Evolutionary conservation across 371 early-diverging fungal species (phyloP), one percentile per base, ranked within the genome.

Genomic region (Catenaria anguillulae): DNA sequence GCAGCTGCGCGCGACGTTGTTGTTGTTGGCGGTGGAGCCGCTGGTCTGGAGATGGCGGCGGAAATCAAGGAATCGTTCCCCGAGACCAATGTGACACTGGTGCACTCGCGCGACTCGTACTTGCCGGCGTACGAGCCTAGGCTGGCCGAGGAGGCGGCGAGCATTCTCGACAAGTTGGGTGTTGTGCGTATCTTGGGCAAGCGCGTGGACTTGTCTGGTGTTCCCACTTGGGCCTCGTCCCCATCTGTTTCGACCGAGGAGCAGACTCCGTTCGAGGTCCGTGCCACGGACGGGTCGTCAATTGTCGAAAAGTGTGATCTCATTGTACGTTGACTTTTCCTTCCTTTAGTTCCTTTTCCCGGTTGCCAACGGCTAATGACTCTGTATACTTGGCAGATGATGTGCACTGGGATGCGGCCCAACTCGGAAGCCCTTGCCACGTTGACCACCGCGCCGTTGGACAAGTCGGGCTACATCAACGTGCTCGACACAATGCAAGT

Each of bases 11-110:
- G 74, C 56, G 70, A 68, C 34, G 72, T 84, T 3, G 61, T 83
- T 29, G 66, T 85, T 40, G 75, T 80, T 54, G 86, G 86, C 56
- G 86, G 75, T 23, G 86, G 86, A 37, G 80, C 84, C 42, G 80
- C 79, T n/a, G 86, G 86, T 17, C 40, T 84, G 17, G 66, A 64
- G 63, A 33, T 63, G 15, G 65, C 73, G 43, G 58, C 61, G 24
- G 70, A 72, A 62, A 70, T 68, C 60, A 55, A 36, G 23, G 62
- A 62, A 33, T 36, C 60, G 37, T 70, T 70, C 62, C 64, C 69
- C 13, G 55, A 60, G 54, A 68, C 54, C 60, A 33, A 40, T 8
- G 71, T 65, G 8, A 67, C 64, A 24, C 55, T 65, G n/a, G 64
- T 69, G 15, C 63, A 70, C 65, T 83, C 83, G 2, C 74, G 82